Evolutionary conservation across 2,329 filamentous ascomycete species (phyloP), one percentile per base, ranked within the genome.

Genomic region (Achaetomium macrosporum): DNA sequence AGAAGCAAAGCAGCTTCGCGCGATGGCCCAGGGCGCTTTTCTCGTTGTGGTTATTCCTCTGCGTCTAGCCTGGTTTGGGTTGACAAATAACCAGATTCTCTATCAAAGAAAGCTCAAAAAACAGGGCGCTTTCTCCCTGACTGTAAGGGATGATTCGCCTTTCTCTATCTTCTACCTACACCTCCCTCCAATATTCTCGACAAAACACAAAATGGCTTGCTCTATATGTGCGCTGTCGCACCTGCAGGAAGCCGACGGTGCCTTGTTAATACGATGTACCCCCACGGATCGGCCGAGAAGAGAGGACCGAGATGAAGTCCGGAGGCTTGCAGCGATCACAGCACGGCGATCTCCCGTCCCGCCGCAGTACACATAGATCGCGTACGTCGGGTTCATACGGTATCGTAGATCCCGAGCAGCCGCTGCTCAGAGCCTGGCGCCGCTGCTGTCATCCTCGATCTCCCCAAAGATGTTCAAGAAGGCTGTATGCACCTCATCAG

Each of bases 401-500:
- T 12, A 37, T 44, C 39, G 19, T 35, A 37, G 29, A 30, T 41
- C 29, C 15, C 39, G 9, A 49, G 30, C 13, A 30, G 31, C n/a
- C 12, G 17, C 3, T 12, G 19, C 39, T 62, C 51, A 62, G 29
- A 62, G 56, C 20, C 49, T 56, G 9, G 56, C 47, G 30, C 48
- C 53, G 11, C 46, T 54, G 17, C 12, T 41, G 20, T 58, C 57
- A 8, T 55, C 73, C 36, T 79, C 79, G 3, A 79, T 76, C 60
- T 91, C 88, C 0, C 90, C 91, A 65, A 96, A 86, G 16, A 96
- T 69, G 55, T 83, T 83, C 63, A 87, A 68, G 69, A 96, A 97
- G 0, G 90, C 87, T 33, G 75, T 75, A 64, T 95, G 86, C 10
- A 99, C 87, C 71, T 96, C 87, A 16, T 93, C 90, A 0, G 92